These are phyloP conservation scores for Fusarium caatingaense DNA, from an alignment of 2,329 filamentous ascomycete species.

Conservation along the genomic window DNA sequence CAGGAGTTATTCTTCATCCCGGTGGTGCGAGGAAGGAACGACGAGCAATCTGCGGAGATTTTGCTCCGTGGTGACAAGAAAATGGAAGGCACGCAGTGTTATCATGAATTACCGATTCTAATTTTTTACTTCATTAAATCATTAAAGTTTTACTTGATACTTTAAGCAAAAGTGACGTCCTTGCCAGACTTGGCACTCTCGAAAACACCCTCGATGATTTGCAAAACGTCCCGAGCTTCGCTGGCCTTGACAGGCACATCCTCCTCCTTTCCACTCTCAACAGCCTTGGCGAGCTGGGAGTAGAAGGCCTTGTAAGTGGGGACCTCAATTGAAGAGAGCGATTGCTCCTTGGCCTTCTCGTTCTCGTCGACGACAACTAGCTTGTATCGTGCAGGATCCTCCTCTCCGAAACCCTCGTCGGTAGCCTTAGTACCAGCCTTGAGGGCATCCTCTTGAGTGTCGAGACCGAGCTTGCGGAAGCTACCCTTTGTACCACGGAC, in stretches of 20 bases:
- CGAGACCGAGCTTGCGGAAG: constrained; percentile 77
- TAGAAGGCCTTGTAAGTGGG: constrained; percentile 78
- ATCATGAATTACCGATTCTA: neutral
- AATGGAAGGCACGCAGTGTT: neutral
- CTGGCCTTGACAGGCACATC: constrained; percentile 64
- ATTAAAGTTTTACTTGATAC: neutral
- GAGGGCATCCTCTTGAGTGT: constrained; percentile 81
- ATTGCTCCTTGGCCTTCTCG: constrained; percentile 61
- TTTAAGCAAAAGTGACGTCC: constrained; percentile 55
- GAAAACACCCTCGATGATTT: constrained; percentile 62
- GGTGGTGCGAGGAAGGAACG: neutral
- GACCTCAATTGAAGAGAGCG: constrained; percentile 69
- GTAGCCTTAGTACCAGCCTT: constrained; percentile 70
- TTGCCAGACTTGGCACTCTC: constrained; percentile 62
- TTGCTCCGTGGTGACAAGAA: neutral
- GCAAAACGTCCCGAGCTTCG: constrained; percentile 65
- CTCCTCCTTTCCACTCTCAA: constrained; percentile 60
- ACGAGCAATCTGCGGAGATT: neutral
- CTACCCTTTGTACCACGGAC: constrained; percentile 78
- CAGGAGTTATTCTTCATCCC: neutral
- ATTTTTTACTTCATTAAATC: constrained; percentile 23
- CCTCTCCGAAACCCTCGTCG: constrained; percentile 73
- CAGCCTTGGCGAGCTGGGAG: constrained; percentile 60
- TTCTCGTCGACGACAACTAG: constrained; percentile 67
- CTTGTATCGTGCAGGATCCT: constrained; percentile 68